These are phyloP conservation scores for Xylariaceae sp. DNA, from an alignment of 2,329 filamentous ascomycete genomes.

Conservation along the genomic window DNA sequence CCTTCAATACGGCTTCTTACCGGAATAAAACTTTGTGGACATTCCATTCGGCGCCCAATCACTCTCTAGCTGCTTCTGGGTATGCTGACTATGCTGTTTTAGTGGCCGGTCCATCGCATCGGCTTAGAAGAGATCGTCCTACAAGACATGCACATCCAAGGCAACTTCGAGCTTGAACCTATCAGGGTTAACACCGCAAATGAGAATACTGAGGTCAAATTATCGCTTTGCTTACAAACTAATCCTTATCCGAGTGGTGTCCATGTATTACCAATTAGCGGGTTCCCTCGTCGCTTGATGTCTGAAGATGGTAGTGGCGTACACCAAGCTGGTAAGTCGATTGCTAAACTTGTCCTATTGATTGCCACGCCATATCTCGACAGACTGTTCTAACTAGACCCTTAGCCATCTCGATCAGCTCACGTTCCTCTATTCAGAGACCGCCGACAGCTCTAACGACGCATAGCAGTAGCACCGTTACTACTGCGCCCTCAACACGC, in stretches of 20 bases:
- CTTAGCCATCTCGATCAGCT: neutral
- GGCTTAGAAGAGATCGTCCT: conserved; percentile 24
- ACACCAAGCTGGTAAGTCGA: conserved; percentile 20
- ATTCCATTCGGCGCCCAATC: neutral
- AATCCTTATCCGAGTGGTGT: conserved; percentile 23
- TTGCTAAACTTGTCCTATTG: neutral
- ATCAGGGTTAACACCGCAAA: conserved; percentile 21
- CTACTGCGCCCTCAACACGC: neutral
- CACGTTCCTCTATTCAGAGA: neutral
- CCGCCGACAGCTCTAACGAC: neutral
- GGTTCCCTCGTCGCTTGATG: conserved; percentile 30
- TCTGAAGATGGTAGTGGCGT: conserved; percentile 23
- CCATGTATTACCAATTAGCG: conserved; percentile 28
- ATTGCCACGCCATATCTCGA: neutral
- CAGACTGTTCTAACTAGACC: neutral
- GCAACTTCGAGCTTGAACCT: conserved; percentile 27
- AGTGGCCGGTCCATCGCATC: conserved; percentile 23
- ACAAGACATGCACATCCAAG: conserved; percentile 30
- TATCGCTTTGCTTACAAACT: conserved; percentile 27
- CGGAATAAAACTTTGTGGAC: neutral
- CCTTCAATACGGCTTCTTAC: neutral
- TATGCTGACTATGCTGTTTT: neutral
- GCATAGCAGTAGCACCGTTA: neutral
- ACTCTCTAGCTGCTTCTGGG: too few relatives aligned
- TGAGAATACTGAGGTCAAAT: conserved; percentile 23